These are phyloP conservation scores for Neurospora crassa DNA, from an alignment of 2,329 filamentous ascomycete species.

Conservation along the genomic window DNA sequence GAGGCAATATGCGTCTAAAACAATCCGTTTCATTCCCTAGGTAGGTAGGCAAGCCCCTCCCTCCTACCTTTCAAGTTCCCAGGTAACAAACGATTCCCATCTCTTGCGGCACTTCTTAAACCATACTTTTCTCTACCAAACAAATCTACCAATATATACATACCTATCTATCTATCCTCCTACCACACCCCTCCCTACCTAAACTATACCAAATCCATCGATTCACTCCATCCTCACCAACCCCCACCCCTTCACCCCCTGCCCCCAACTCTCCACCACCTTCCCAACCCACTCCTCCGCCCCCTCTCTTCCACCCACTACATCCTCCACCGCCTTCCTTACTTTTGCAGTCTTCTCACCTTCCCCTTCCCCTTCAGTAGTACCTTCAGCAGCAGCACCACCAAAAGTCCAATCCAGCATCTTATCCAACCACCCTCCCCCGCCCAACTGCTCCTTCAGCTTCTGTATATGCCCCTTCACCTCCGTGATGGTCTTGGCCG, in stretches of 20 bases:
- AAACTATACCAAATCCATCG: not conserved
- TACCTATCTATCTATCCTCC: not conserved
- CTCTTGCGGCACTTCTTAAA: not conserved
- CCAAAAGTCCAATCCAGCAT: constrained; percentile 25
- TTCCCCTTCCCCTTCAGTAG: not conserved
- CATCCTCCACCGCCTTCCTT: constrained; percentile 17
- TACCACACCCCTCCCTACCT: not conserved
- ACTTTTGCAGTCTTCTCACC: constrained; percentile 13
- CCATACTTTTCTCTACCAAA: not conserved
- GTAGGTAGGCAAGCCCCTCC: too few species aligned
- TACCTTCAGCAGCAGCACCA: constrained; percentile 14
- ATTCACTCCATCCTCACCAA: constrained; percentile 26
- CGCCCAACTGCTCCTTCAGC: constrained; percentile 22
- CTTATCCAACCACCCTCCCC: constrained; percentile 28
- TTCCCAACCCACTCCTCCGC: constrained; percentile 27
- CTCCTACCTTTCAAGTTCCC: not conserved
- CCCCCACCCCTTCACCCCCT: constrained; percentile 28
- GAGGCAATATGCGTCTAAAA: too few species aligned
- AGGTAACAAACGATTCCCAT: not conserved
- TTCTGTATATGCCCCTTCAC: constrained; percentile 25
- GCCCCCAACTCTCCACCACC: constrained; percentile 29
- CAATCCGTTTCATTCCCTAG: not conserved
- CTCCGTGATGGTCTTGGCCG: constrained; percentile 16
- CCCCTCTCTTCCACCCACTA: constrained; percentile 19
- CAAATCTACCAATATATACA: not conserved